Base-by-base conservation (phyloP, 228 moss, liverwort and hornwort genomes). In the Sphagnum magellanicum region DNA sequence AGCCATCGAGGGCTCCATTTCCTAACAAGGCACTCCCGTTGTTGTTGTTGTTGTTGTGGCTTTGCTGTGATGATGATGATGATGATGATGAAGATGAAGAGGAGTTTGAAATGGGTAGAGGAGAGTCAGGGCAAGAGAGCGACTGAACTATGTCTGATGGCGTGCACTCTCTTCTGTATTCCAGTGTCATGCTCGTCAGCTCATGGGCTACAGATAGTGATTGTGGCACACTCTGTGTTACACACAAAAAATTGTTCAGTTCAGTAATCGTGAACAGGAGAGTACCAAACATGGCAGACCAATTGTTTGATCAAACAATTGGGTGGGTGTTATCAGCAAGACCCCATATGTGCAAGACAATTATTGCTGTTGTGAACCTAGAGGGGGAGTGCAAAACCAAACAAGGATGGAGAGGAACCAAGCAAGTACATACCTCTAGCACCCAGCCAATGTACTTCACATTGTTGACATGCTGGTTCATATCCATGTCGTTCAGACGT, bases 401-500 rank as follows among this genome's bases (percentile, higher is more conserved):
- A 11, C 59, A 59, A 59, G 15, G 11, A 11, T 59, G 59, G 59
- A 11, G 12, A 59, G 59, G 32, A 32, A 32, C 32, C 32, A 32
- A 32, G 32, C 32, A 32, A 2, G 15, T 65, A 14, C 8, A 48
- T 70, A 83, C 83, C 83, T 84, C 84, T 49, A 80, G 12, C 67
- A 77, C 75, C 84, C 84, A 84, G 10, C 77, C 80, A 48, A 84
- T 79, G 67, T 84, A 84, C 60, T 80, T 84, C 0, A 84, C 84
- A 14, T 84, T 84, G 70, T 84, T 84, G 16, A 80, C 84, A 72
- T 84, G 84, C 52, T 75, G 77, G 65, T 84, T 84, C 76, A 80
- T 80, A 49, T 84, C 80, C 9, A 84, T 53, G 53, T 84, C 84
- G 57, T 67, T 66, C 7, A 68, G 72, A 15, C 79, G 79, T 63